A percentile compares a stretch with the other conserved stretches of the same genome.
Conservation (phyloP, 495 filamentous ascomycete species). For the Penicillium soppii region DNA sequence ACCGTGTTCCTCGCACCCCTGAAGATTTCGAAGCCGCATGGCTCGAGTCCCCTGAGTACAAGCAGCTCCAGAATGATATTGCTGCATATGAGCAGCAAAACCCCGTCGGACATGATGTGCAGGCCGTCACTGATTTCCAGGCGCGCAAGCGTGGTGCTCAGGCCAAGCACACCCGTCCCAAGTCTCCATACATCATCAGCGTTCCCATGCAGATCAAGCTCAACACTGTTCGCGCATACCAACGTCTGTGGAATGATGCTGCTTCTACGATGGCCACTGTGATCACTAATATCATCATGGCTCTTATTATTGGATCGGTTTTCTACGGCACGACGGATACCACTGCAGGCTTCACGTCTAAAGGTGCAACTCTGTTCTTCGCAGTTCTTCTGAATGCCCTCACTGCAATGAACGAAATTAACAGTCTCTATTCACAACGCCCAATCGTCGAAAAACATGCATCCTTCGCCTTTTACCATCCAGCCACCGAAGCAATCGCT, state of each 20-base stretch:
- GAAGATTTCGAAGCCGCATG: constrained; percentile 65
- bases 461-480: constrained; percentile 60
- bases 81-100: constrained; percentile 39
- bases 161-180: constrained; percentile 31
- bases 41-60: constrained; percentile 47
- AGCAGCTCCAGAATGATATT: constrained; percentile 48
- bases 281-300: constrained; percentile 69
- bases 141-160: constrained; percentile 28
- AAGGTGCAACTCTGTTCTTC: constrained; percentile 82
- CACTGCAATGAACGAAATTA: constrained; percentile 53
- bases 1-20: constrained; percentile 63
- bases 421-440: constrained; percentile 51
- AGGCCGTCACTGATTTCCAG: constrained; percentile 19
- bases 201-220: constrained; percentile 43
- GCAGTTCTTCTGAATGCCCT: constrained; percentile 67
- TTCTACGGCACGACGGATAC: constrained; percentile 69
- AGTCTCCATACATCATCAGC: constrained; percentile 39
- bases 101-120: constrained; percentile 12
- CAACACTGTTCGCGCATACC: constrained; percentile 46
- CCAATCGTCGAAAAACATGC: constrained; percentile 62
- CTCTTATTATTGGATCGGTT: constrained; percentile 76
- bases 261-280: constrained; percentile 66
- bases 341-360: constrained; percentile 65
- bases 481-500: constrained; percentile 54
- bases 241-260: constrained; percentile 64